Evolutionary conservation across 1,139 yeast species (phyloP), one percentile per base, ranked within the genome.

Genomic region (Pichia sp.): DNA sequence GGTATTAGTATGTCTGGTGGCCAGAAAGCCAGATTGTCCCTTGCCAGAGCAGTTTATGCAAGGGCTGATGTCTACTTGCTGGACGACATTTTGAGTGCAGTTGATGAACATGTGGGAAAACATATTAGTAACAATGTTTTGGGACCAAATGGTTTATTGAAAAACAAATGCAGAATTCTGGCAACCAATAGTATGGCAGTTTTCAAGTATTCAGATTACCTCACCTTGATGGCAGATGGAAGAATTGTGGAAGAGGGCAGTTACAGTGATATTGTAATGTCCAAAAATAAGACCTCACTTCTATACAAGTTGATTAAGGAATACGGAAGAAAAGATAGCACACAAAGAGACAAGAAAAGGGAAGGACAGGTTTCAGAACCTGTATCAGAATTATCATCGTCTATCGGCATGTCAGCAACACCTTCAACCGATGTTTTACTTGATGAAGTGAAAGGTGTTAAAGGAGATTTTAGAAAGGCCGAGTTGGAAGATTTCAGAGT

Each of bases 1-100:
- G 99, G 99, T 64, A 90, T 93, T 55, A 89, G 97, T 14, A 76
- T 93, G 56, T 89, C 97, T 50, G 99, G 99, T 58, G 99, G 99
- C 49, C 98, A 93, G 71, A 93, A 92, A 75, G 97, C 98, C 1
- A 84, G 99, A 71, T 75, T 93, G 52, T 84, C 96, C 2, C 78
- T 93, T 59, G 98, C 98, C 1, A 81, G 99, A 70, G 97, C 98
- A 30, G 97, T 93, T 8, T 93, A 93, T 70, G 84, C 97, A 2
- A 81, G 97, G 63, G 96, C 97, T 3, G 98, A 93, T 69, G 84
- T 92, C 40, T 92, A 90, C 68, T 75, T 93, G 55, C 74, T 93
- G 56, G 99, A 93, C 71, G 99, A 90, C 66, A 88, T 92, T n/a
- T 79, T 93, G 56, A 87, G 96, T 67, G 96, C 98, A 54, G 96